phyloP scores from a whole-genome alignment of 768 basidiomycete species.

The Mycena sanguinolenta region DNA sequence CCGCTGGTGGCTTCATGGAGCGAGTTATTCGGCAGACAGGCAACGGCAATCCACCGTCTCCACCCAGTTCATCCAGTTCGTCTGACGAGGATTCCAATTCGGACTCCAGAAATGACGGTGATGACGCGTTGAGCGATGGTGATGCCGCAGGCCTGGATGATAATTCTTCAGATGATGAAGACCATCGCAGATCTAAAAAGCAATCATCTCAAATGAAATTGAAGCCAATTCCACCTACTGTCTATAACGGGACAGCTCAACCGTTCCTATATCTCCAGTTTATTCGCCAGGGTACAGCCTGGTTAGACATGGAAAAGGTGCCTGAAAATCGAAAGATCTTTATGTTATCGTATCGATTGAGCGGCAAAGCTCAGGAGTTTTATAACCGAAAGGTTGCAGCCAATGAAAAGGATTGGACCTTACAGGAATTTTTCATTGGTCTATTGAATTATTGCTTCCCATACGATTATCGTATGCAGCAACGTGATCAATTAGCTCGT shows the following conservation, averaged over 20 bases:
- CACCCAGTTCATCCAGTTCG: no score
- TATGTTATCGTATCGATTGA: not conserved
- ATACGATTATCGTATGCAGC: not conserved
- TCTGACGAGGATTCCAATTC: no score
- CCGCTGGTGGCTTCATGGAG: no score
- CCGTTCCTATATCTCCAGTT: not conserved
- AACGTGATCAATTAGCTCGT: not conserved
- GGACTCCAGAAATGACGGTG: no score
- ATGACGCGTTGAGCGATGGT: no score
- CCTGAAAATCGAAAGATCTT: not conserved
- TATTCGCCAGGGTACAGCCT: not conserved
- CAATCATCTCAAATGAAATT: not conserved
- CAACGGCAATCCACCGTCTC: no score
- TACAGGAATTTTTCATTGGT: not conserved
- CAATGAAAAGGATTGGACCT: not conserved
- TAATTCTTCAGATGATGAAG: not conserved
- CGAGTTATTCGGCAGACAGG: no score
- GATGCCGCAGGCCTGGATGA: not conserved
- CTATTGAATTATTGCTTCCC: not conserved
- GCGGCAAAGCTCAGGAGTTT: not conserved
- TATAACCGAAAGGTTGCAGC: not conserved
- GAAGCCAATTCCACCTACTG: not conserved
- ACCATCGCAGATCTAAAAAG: not conserved
- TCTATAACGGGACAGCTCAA: not conserved
- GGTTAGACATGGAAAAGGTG: not conserved